Conservation (phyloP, 225 moss, liverwort and hornwort species). For the Marchantia polymorpha region DNA sequence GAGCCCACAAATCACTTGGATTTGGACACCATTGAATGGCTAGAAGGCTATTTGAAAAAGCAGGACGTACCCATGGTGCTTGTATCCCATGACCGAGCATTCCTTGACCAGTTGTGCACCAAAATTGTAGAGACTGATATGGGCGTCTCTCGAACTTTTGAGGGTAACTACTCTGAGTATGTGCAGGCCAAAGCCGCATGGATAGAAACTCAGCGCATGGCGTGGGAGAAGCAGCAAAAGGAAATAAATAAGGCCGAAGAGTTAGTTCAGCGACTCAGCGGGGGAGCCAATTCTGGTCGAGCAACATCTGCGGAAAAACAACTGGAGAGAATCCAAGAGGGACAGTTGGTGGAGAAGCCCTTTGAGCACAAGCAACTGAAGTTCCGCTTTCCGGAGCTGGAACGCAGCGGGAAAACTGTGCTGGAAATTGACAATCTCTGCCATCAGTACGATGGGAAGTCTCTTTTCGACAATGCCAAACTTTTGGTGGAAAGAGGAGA, state of each 20-base stretch:
- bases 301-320: constrained; percentile 96
- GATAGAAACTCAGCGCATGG: constrained; percentile 81
- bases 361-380: constrained; percentile 79
- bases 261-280: constrained; percentile 83
- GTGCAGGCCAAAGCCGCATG: constrained; percentile 76
- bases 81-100: constrained; percentile 92
- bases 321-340: constrained; percentile 87
- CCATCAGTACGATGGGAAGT: constrained; percentile 65
- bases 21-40: constrained; percentile 95
- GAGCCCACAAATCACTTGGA: constrained; percentile 98
- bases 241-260: constrained; percentile 86
- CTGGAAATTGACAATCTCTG: constrained; percentile 61
- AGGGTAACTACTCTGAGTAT: constrained; percentile 87
- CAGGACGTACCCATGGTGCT: constrained; percentile 98
- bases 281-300: constrained; percentile 93
- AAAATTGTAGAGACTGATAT: constrained; percentile 98
- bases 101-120: constrained; percentile 92
- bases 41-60: constrained; percentile 80
- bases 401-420: constrained; percentile 82
- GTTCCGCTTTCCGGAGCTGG: constrained; percentile 93
- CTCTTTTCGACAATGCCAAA: constrained; percentile 72
- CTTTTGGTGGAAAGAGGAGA: constrained; percentile 86
- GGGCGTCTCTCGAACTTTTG: constrained; percentile 91
- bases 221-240: constrained; percentile 98
- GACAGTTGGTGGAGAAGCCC: constrained; percentile 80